Evolutionary conservation across 2,329 filamentous ascomycete genomes (phyloP).

Genomic region (Calonectria crousiana): DNA sequence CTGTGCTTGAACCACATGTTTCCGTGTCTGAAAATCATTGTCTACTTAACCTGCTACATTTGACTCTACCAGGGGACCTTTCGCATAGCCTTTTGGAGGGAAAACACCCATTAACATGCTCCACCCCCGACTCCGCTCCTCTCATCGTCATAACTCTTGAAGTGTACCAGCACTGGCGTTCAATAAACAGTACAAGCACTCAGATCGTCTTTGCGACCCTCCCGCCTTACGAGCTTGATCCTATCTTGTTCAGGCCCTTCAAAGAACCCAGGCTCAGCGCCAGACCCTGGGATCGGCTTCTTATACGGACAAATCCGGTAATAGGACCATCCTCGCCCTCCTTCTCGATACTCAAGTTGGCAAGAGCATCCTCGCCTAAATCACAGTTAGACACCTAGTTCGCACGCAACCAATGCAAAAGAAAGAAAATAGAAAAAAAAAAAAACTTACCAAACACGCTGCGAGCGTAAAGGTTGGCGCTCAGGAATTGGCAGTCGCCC

Average conservation of each 20-base stretch:
- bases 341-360: slow-evolving; percentile 97
- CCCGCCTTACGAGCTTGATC: slow-evolving; percentile 49
- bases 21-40: slow-evolving; percentile 42
- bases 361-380: slow-evolving; percentile 96
- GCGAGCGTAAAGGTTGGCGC: slow-evolving; percentile 94
- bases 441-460: slow-evolving; percentile 93
- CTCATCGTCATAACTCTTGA: slow-evolving; percentile 45
- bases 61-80: slow-evolving; percentile 46
- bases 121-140: slow-evolving; percentile 47
- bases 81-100: slow-evolving; percentile 46
- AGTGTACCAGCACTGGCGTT: slow-evolving; percentile 35
- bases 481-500: slow-evolving; percentile 97
- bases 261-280: slow-evolving; percentile 93
- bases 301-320: slow-evolving; percentile 97
- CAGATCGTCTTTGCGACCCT: slow-evolving; percentile 21
- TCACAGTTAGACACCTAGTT: slow-evolving; percentile 38
- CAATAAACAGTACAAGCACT: slow-evolving; percentile 28
- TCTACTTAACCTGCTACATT: slow-evolving; percentile 47
- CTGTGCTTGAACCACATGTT: slow-evolving; percentile 29
- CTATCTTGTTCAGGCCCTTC: slow-evolving; percentile 92
- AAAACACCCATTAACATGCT: slow-evolving; percentile 50
- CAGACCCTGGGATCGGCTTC: slow-evolving; percentile 94
- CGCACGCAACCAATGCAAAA: neutral
- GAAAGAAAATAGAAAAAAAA: slow-evolving; percentile 52
- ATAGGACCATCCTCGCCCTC: slow-evolving; percentile 95